Evolutionary conservation across 148 eudicot genomes (phyloP).

Genomic region (Chenopodium quinoa): DNA sequence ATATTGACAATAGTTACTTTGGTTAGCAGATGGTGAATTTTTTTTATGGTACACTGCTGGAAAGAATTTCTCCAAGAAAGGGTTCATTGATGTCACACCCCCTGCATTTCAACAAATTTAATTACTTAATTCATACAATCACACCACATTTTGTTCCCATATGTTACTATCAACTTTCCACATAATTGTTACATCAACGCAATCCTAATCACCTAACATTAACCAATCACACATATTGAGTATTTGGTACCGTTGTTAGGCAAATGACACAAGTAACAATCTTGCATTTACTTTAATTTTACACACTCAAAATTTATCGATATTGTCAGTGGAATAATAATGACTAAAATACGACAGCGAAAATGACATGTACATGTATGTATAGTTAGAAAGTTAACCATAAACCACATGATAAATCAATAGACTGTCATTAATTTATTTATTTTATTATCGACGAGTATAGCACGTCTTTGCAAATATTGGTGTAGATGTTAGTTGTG

Average conservation of each 20-base stretch:
- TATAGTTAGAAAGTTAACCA: background rate
- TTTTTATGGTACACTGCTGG: constrained; percentile 58
- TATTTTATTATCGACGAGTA: background rate
- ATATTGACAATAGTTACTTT: constrained; percentile 78
- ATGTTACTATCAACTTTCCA: too few species aligned
- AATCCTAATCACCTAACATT: too few species aligned
- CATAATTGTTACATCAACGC: too few species aligned
- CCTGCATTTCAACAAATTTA: constrained; percentile 35
- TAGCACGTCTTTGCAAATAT: background rate
- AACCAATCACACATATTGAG: too few species aligned
- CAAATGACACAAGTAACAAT: too few species aligned
- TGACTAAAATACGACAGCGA: too few species aligned
- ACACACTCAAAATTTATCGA: too few species aligned
- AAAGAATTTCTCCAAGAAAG: constrained; percentile 71
- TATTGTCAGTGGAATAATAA: too few species aligned
- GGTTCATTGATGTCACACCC: constrained; percentile 79
- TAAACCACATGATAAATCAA: background rate
- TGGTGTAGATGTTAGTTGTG: constrained; percentile 1
- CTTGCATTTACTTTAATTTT: too few species aligned
- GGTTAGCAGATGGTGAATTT: background rate
- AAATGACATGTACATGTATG: background rate
- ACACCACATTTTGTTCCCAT: background rate
- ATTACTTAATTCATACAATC: background rate
- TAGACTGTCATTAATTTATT: too few species aligned
- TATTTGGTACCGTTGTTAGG: too few species aligned